Base-by-base conservation (phyloP, 306 rosid species). In the Quercus engelmannii region DNA sequence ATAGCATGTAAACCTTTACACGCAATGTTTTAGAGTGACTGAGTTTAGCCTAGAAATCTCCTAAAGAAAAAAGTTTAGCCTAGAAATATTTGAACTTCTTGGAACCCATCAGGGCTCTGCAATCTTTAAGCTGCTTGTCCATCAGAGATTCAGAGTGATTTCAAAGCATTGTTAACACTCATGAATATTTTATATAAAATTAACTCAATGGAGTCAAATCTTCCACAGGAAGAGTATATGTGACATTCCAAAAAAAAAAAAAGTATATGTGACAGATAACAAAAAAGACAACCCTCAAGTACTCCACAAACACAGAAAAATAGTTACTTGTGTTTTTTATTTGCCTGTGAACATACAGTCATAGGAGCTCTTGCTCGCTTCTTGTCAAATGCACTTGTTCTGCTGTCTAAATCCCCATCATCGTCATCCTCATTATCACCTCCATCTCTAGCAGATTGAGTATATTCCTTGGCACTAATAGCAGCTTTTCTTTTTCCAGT, bases 311-410 rank as follows among this genome's bases (percentile, higher is more conserved):
- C 33, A 46, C 19, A 18, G 17, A 31, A 11, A 70, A 49, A 31
- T 31, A n/a, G 78, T 85, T 76, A 77, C 78, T 87, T 88, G 64
- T 72, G 80, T 79, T 82, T 91, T 86, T 90, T 91, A 82, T 85
- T 92, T 81, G 73, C 80, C 43, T 1, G 78, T 1, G 81, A 59
- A 57, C 73, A 70, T 1, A 80, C 76, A 4, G 73, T 75, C 55
- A 69, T 25, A 21, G 85, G 92, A 71, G 41, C 33, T 18, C 84
- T 38, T 65, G 88, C 78, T 85, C 88, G 87, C 79, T 90, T 94
- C 83, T 90, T 93, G 74, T 78, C 13, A 74, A 94, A 94, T 2
- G 85, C 86, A 61, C 71, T 79, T 55, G 91, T 91, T 86, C 92
- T 84, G 88, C 98, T 92, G 55, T 92, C 98, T 10, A 25, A 8